phyloP scores from a whole-genome alignment of 345 rosid genomes.

The Toxicodendron radicans region DNA sequence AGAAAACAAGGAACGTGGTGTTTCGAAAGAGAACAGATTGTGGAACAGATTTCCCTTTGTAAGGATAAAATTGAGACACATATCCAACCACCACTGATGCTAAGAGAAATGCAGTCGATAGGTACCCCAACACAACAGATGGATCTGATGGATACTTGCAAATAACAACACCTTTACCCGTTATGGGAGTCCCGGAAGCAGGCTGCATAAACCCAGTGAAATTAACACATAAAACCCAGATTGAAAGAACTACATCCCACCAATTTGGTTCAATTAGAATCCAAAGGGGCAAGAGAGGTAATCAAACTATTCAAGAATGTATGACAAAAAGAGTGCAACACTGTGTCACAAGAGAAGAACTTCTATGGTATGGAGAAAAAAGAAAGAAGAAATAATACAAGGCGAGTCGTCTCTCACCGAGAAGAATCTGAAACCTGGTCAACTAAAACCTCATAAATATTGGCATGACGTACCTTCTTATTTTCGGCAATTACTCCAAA shows the following conservation, averaged over 20 bases:
- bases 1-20: constrained; percentile 60
- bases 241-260: neutral
- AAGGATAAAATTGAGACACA: constrained; percentile 66
- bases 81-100: constrained; percentile 53
- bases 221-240: neutral
- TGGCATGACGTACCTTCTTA: constrained; percentile 54
- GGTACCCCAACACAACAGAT: constrained; percentile 58
- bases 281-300: too few relatives aligned
- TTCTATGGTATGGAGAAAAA: too few relatives aligned
- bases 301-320: too few relatives aligned
- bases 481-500: constrained; percentile 78
- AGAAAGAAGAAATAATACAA: too few relatives aligned
- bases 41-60: constrained; percentile 75
- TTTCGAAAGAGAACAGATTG: constrained; percentile 59
- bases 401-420: too few relatives aligned
- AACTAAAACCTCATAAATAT: too few relatives aligned
- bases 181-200: constrained; percentile 59
- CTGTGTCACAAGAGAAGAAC: too few relatives aligned
- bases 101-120: constrained; percentile 62
- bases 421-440: too few relatives aligned
- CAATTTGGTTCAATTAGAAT: neutral
- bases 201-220: constrained; percentile 42
- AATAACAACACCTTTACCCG: constrained; percentile 57
- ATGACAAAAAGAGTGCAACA: too few relatives aligned
- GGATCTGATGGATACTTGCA: constrained; percentile 91